Evolutionary conservation across 371 early-diverging fungal genomes (phyloP).

Genomic region (Funneliformis caledonium): DNA sequence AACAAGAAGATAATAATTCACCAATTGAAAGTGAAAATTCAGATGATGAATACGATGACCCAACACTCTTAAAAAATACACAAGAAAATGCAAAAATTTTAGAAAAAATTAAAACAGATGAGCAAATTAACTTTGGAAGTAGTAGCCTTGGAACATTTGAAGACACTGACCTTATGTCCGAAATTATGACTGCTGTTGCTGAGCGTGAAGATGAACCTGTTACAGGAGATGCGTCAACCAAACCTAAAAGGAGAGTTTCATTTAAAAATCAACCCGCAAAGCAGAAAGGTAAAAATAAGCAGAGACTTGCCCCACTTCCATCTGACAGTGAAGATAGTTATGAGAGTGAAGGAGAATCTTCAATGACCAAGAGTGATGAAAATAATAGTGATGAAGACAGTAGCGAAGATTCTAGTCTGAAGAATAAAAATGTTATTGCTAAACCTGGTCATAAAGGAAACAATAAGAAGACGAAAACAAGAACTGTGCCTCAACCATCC

Average conservation of each 20-base stretch:
- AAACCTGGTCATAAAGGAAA: not conserved
- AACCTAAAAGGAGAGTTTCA: conserved; percentile 33
- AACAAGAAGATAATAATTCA: not conserved
- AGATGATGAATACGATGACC: conserved; percentile 8
- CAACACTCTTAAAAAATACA: conserved; percentile 23
- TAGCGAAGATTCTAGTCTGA: not conserved
- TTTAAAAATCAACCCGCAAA: conserved; percentile 35
- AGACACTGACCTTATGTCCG: conserved; percentile 25
- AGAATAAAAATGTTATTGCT: not conserved
- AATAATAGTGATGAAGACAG: conserved; percentile 19
- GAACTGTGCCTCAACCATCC: conserved; percentile 26
- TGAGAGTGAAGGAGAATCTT: not conserved
- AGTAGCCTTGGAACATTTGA: not conserved
- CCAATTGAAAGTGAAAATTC: not conserved
- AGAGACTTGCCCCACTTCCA: conserved; percentile 25
- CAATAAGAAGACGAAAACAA: not conserved
- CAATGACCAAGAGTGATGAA: not conserved
- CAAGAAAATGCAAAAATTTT: conserved; percentile 30
- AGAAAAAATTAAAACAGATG: not conserved
- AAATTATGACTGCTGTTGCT: conserved; percentile 32
- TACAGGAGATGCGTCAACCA: not conserved
- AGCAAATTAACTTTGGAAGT: not conserved
- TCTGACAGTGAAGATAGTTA: conserved; percentile 35
- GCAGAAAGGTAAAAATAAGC: not conserved
- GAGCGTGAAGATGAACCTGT: not conserved